phyloP scores from a whole-genome alignment of 306 rosid species.

The Corylus americana region DNA sequence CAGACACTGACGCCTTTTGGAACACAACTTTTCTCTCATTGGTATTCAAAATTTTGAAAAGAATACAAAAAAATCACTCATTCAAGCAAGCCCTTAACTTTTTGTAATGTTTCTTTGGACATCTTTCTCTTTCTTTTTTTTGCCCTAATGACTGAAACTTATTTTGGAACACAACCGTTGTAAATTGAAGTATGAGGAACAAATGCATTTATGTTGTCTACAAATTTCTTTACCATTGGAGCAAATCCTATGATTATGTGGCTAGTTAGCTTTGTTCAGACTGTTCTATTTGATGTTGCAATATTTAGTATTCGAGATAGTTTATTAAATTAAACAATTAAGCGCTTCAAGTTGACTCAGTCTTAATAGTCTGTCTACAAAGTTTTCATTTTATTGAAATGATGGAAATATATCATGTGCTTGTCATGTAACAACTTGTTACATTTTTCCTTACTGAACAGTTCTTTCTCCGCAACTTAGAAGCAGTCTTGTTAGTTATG shows the following conservation, averaged over 20 bases:
- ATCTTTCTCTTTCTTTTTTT: not conserved
- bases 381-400: not conserved
- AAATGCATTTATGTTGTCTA: not conserved
- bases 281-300: not conserved
- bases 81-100: too few relatives aligned
- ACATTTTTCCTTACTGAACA: not conserved
- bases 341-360: not conserved
- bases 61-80: too few relatives aligned
- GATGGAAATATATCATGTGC: not conserved
- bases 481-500: not conserved
- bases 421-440: not conserved
- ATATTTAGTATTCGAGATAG: not conserved
- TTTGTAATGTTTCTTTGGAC: not conserved
- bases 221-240: not conserved
- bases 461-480: not conserved
- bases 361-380: not conserved
- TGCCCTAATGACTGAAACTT: not conserved
- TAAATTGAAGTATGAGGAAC: not conserved
- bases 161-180: not conserved
- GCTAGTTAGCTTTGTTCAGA: not conserved
- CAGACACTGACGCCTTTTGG: too few relatives aligned
- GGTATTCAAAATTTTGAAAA: too few relatives aligned
- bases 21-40: too few relatives aligned
- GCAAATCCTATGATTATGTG: not conserved
- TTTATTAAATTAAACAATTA: not conserved